Evolutionary conservation across 139 green algal species (phyloP).

Genomic region (Volvox africanus): DNA sequence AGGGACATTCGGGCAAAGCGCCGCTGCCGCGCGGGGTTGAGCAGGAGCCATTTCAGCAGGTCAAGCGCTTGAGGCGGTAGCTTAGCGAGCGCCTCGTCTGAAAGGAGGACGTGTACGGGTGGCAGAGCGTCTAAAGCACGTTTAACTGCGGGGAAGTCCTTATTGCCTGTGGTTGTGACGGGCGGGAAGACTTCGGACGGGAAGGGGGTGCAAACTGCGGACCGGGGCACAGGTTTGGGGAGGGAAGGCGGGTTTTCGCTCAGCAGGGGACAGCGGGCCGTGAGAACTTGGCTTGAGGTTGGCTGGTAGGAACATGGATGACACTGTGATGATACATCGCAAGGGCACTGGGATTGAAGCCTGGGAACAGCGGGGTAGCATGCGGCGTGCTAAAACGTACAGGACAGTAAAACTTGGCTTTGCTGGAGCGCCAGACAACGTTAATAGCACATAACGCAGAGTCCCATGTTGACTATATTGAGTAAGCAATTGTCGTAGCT

Average conservation of each 20-base stretch:
- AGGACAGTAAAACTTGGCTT: too few species aligned
- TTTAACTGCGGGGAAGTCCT: slow-evolving; percentile 49
- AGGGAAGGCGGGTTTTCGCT: not conserved
- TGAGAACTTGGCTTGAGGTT: too few species aligned
- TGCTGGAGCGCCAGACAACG: too few species aligned
- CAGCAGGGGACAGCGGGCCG: not conserved
- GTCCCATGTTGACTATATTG: too few species aligned
- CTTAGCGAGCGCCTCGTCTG: not conserved
- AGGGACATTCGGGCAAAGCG: not conserved
- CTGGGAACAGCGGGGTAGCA: too few species aligned
- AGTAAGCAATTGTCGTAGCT: too few species aligned
- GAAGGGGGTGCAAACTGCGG: slow-evolving; percentile 56
- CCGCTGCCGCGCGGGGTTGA: slow-evolving; percentile 9
- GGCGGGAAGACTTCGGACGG: slow-evolving; percentile 47
- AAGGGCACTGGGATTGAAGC: too few species aligned
- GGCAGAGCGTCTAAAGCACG: slow-evolving; percentile 24
- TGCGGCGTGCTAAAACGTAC: too few species aligned
- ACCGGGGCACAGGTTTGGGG: not conserved
- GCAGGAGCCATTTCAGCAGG: slow-evolving; percentile 52
- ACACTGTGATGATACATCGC: too few species aligned
- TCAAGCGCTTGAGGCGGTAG: not conserved
- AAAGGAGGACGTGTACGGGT: slow-evolving; percentile 24
- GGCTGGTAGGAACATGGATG: too few species aligned
- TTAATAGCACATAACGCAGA: too few species aligned
- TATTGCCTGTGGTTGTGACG: slow-evolving; percentile 11